Evolutionary conservation across 2,329 filamentous ascomycete genomes (phyloP).

Genomic region (Botrytis hyacinthi): DNA sequence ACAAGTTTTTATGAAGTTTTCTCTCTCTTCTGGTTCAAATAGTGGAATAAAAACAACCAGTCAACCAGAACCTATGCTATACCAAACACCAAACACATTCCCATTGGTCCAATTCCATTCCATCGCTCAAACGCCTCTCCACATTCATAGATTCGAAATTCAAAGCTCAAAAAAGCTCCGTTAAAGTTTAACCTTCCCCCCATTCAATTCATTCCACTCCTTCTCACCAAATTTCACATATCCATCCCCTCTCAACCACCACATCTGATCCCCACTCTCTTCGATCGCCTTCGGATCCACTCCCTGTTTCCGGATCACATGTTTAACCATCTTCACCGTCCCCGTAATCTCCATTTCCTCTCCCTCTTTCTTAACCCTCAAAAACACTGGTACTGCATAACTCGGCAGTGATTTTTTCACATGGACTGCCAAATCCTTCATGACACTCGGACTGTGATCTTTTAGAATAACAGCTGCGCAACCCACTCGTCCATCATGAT

Average conservation of each 20-base stretch:
- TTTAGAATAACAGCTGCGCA: constrained; percentile 69
- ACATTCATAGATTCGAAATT: neutral
- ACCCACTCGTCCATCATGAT: constrained; percentile 80
- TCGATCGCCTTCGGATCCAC: constrained; percentile 61
- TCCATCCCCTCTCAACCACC: constrained; percentile 56
- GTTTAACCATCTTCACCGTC: constrained; percentile 88
- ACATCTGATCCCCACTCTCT: constrained; percentile 46
- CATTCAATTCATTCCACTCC: constrained; percentile 68
- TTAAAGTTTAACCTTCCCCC: constrained; percentile 58
- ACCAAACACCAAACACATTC: neutral
- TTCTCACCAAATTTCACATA: constrained; percentile 66
- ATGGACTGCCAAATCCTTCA: constrained; percentile 62
- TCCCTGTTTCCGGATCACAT: constrained; percentile 66
- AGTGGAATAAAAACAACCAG: neutral
- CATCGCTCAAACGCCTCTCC: neutral
- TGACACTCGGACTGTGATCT: constrained; percentile 44
- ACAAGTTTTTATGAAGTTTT: neutral
- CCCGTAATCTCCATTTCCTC: constrained; percentile 64
- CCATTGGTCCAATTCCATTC: neutral
- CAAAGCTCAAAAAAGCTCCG: neutral
- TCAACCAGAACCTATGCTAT: neutral
- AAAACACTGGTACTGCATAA: constrained; percentile 75
- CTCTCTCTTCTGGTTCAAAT: neutral
- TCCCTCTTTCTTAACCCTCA: constrained; percentile 58
- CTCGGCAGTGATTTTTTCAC: constrained; percentile 59